These are phyloP conservation scores for Fusarium mangiferae DNA, from an alignment of 2,329 filamentous ascomycete species.

Conservation along the genomic window DNA sequence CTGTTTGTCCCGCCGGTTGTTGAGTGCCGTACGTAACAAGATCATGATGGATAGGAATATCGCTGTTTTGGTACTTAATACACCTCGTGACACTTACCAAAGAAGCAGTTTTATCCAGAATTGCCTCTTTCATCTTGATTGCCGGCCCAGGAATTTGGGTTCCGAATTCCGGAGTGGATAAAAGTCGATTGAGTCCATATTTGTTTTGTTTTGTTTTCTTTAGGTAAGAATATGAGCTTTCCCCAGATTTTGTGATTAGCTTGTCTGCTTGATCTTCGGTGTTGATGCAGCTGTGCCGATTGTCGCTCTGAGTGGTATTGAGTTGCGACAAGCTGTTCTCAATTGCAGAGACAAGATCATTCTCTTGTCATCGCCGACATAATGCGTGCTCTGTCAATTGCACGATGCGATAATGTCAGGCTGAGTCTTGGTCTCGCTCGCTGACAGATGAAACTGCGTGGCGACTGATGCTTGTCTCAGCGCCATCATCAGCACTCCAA, in stretches of 20 bases:
- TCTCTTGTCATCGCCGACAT: not conserved
- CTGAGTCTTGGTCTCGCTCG: accelerated
- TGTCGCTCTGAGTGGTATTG: not conserved
- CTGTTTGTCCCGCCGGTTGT: accelerated
- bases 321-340: accelerated
- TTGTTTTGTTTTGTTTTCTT: not conserved
- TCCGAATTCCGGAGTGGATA: not conserved
- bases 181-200: not conserved
- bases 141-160: not conserved
- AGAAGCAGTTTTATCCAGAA: not conserved
- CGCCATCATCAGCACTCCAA: not conserved
- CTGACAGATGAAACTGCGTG: accelerated
- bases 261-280: not conserved
- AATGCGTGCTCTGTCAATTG: accelerated
- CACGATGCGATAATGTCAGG: accelerated
- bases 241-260: not conserved
- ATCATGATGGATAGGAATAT: not conserved
- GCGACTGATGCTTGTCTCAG: not conserved
- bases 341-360: accelerated
- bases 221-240: not conserved
- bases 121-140: not conserved
- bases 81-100: not conserved
- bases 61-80: not conserved
- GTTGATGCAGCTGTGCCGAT: not conserved
- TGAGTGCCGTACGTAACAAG: not conserved